These are phyloP conservation scores for Chondrus crispus DNA, from an alignment of 23 red algal species.

Conservation along the genomic window DNA sequence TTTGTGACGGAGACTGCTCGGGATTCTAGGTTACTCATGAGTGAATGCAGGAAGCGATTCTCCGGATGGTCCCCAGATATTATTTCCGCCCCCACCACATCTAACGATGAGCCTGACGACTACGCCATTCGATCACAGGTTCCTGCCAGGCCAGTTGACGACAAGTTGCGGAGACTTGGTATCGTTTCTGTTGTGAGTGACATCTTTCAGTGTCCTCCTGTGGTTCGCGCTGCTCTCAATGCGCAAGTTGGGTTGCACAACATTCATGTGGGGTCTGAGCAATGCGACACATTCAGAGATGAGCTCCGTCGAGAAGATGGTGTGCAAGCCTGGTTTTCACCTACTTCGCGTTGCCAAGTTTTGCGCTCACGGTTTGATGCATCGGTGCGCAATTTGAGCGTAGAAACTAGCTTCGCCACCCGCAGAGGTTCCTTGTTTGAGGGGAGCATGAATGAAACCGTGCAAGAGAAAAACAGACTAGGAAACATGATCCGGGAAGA, in stretches of 20 bases:
- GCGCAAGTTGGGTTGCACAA: constrained; percentile 38
- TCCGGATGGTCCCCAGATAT: constrained; percentile 39
- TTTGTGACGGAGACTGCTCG: constrained; percentile 65
- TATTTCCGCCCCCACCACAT: constrained; percentile 24
- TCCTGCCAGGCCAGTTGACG: constrained; percentile 30
- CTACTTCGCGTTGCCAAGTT: constrained; percentile 11
- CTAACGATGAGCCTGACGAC: constrained; percentile 26
- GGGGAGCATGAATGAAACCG: constrained; percentile 25
- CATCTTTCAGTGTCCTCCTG: constrained; percentile 47
- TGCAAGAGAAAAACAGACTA: constrained; percentile 12
- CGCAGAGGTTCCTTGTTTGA: constrained; percentile 7
- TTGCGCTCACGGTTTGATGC: constrained; percentile 36
- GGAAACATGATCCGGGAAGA: constrained; percentile 34
- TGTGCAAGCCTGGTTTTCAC: constrained; percentile 29
- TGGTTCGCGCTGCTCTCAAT: constrained; percentile 57
- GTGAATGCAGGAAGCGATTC: constrained; percentile 31
- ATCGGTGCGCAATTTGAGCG: constrained; percentile 31
- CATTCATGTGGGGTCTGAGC: constrained; percentile 38
- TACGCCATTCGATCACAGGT: constrained; percentile 36
- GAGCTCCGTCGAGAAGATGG: constrained; percentile 21
- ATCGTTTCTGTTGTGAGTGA: constrained; percentile 55
- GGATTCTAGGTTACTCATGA: constrained; percentile 51
- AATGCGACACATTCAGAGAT: not conserved
- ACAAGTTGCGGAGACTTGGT: constrained; percentile 29
- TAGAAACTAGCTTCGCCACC: constrained; percentile 38